These are phyloP conservation scores for Cyberlindnera veronae DNA, from an alignment of 805 yeast genomes.

Conservation along the genomic window DNA sequence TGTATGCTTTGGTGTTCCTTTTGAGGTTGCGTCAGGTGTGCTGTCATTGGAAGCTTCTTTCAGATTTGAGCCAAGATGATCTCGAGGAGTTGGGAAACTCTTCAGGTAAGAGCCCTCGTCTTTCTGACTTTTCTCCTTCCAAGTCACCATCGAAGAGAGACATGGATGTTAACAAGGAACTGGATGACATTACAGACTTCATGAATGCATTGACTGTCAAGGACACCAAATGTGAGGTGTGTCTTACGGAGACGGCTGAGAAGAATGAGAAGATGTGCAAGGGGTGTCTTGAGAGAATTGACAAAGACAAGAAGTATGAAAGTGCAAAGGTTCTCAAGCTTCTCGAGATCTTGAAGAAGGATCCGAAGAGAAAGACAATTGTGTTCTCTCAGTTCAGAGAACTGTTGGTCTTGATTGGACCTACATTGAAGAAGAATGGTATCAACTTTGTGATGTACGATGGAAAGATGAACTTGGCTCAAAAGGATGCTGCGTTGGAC, in stretches of 20 bases:
- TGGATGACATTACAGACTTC: slow-evolving; percentile 22
- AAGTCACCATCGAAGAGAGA: slow-evolving; percentile 12
- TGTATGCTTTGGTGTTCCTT: slow-evolving; percentile 29
- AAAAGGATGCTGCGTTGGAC: slow-evolving; percentile 31
- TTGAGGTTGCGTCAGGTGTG: slow-evolving; percentile 37
- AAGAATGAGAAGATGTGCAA: slow-evolving; percentile 14
- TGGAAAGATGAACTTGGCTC: slow-evolving; percentile 31
- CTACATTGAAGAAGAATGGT: slow-evolving; percentile 29
- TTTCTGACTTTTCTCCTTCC: slow-evolving; percentile 6
- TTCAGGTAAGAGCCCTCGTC: not conserved
- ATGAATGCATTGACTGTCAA: slow-evolving; percentile 24
- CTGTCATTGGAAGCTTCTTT: slow-evolving; percentile 31
- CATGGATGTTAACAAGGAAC: slow-evolving; percentile 14
- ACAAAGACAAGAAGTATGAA: slow-evolving; percentile 15
- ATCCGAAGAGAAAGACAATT: slow-evolving; percentile 39
- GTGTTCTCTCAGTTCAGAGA: slow-evolving; percentile 42
- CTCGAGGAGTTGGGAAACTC: slow-evolving; percentile 11
- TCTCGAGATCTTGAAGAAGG: slow-evolving; percentile 31
- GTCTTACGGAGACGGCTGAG: slow-evolving; percentile 16
- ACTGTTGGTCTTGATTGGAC: slow-evolving; percentile 31
- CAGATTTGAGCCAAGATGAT: slow-evolving; percentile 15
- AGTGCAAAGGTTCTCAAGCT: slow-evolving; percentile 36
- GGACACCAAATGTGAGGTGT: slow-evolving; percentile 25
- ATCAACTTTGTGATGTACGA: slow-evolving; percentile 33
- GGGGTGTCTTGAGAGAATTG: slow-evolving; percentile 15